These are phyloP conservation scores for Colletotrichum magnum DNA, from an alignment of 2,329 filamentous ascomycete genomes.

Conservation along the genomic window DNA sequence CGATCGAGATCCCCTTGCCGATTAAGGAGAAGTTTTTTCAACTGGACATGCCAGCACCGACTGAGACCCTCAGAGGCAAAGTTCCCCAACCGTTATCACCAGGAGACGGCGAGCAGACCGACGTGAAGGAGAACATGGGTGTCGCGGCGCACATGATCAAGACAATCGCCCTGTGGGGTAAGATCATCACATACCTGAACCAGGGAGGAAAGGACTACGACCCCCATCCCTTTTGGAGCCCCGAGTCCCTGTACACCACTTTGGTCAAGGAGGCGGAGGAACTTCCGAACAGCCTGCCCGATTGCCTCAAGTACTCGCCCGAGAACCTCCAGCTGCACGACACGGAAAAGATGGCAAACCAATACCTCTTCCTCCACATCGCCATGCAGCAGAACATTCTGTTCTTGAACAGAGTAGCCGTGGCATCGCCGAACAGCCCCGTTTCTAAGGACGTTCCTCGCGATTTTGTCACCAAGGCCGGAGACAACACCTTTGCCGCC, in stretches of 20 bases:
- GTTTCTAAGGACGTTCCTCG: slow-evolving; percentile 80
- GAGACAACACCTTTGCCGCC: slow-evolving; percentile 82
- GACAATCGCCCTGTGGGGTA: slow-evolving; percentile 89
- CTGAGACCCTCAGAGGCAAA: slow-evolving; percentile 84
- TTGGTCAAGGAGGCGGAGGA: slow-evolving; percentile 80
- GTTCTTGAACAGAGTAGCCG: slow-evolving; percentile 90
- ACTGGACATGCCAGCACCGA: slow-evolving; percentile 89
- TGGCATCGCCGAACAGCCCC: slow-evolving; percentile 77
- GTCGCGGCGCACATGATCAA: slow-evolving; percentile 92
- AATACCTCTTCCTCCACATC: slow-evolving; percentile 94
- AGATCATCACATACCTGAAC: slow-evolving; percentile 90
- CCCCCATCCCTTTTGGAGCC: slow-evolving; percentile 82
- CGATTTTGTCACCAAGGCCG: slow-evolving; percentile 82
- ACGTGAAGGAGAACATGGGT: slow-evolving; percentile 89
- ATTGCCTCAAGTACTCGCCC: slow-evolving; percentile 78
- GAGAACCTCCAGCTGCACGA: slow-evolving; percentile 90
- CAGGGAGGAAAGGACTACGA: slow-evolving; percentile 89
- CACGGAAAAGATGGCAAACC: slow-evolving; percentile 88
- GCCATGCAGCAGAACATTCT: slow-evolving; percentile 90
- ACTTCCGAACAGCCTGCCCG: slow-evolving; percentile 79
- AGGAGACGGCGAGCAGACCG: slow-evolving; percentile 74
- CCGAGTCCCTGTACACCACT: slow-evolving; percentile 80
- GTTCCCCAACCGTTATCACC: slow-evolving; percentile 73
- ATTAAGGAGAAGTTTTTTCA: slow-evolving; percentile 92
- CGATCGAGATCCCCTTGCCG: slow-evolving; percentile 89